phyloP scores from a whole-genome alignment of 2,329 filamentous ascomycete species.

The Colletotrichum lupini region DNA sequence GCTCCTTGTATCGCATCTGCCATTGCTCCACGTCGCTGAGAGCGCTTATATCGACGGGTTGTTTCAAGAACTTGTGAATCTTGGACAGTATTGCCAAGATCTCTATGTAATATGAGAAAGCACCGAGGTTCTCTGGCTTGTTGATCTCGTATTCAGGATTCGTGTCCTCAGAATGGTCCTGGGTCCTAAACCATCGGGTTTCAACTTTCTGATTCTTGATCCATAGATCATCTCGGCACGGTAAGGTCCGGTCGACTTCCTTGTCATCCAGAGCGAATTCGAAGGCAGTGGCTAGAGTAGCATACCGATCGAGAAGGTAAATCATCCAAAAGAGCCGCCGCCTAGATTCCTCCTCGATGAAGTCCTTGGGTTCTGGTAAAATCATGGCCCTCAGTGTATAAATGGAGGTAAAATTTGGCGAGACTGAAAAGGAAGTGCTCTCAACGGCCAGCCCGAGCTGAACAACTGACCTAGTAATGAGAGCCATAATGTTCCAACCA shows the following conservation, averaged over 20 bases:
- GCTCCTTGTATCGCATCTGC: conserved; percentile 87
- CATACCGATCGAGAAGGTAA: conserved; percentile 89
- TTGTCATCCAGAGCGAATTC: conserved; percentile 91
- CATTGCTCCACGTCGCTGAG: conserved; percentile 88
- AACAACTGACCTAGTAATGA: conserved; percentile 89
- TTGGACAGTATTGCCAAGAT: conserved; percentile 87
- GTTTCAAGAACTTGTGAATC: conserved; percentile 89
- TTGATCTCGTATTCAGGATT: conserved; percentile 72
- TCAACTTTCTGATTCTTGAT: conserved; percentile 85
- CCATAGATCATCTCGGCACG: conserved; percentile 89
- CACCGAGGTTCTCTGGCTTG: conserved; percentile 83
- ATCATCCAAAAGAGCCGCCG: conserved; percentile 94
- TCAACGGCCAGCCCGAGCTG: conserved; percentile 89
- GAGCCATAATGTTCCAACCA: conserved; percentile 89
- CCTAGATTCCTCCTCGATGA: conserved; percentile 89
- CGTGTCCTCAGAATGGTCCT: conserved; percentile 53
- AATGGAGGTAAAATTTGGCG: conserved; percentile 84
- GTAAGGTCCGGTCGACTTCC: conserved; percentile 87
- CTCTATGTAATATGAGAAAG: conserved; percentile 91
- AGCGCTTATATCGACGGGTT: conserved; percentile 88
- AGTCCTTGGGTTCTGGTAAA: conserved; percentile 83
- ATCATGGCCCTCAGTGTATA: conserved; percentile 90
- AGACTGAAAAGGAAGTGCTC: conserved; percentile 80
- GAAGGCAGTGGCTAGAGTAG: conserved; percentile 90
- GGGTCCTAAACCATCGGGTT: conserved; percentile 81